Conservation (phyloP, 768 basidiomycete genomes). For the Boletus eberwhitei region DNA sequence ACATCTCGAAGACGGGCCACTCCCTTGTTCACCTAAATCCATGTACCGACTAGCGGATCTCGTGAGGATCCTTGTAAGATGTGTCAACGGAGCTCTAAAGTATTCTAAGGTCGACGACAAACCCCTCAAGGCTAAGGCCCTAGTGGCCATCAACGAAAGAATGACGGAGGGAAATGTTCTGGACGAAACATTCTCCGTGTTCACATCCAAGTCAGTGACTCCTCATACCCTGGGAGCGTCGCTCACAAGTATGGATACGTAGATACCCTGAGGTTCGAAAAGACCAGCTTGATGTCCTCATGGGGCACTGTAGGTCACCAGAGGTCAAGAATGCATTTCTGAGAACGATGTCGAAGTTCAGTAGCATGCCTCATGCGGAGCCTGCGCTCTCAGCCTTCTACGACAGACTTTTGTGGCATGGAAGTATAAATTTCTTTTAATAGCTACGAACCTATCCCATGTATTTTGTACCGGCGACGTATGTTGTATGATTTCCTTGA, state of each 20-base stretch:
- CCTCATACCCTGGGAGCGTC: background rate
- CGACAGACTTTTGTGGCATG: slow-evolving; percentile 6
- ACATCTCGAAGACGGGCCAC: background rate
- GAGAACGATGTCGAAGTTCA: background rate
- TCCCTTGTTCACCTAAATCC: slow-evolving; percentile 34
- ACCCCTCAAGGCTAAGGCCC: slow-evolving; percentile 14
- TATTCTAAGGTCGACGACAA: slow-evolving; percentile 13
- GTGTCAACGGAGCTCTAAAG: background rate
- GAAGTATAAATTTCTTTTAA: background rate
- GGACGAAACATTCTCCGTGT: slow-evolving; percentile 26
- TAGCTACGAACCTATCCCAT: background rate
- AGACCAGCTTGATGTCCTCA: slow-evolving; percentile 17
- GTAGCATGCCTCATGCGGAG: slow-evolving; percentile 7
- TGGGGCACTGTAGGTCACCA: slow-evolving; percentile 1
- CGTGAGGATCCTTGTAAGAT: slow-evolving; percentile 10
- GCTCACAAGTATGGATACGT: background rate
- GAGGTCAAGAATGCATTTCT: slow-evolving; percentile 16
- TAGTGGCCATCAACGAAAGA: slow-evolving; percentile 17
- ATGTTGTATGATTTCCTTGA: background rate
- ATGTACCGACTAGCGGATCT: slow-evolving; percentile 36
- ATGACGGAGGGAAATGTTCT: slow-evolving; percentile 20
- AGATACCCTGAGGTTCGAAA: slow-evolving; percentile 19
- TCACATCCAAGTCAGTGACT: slow-evolving; percentile 21
- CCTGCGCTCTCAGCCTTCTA: slow-evolving; percentile 16
- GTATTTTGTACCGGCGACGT: background rate